These are phyloP conservation scores for Lasiosphaeria hispida DNA, from an alignment of 495 filamentous ascomycete genomes.

Conservation along the genomic window DNA sequence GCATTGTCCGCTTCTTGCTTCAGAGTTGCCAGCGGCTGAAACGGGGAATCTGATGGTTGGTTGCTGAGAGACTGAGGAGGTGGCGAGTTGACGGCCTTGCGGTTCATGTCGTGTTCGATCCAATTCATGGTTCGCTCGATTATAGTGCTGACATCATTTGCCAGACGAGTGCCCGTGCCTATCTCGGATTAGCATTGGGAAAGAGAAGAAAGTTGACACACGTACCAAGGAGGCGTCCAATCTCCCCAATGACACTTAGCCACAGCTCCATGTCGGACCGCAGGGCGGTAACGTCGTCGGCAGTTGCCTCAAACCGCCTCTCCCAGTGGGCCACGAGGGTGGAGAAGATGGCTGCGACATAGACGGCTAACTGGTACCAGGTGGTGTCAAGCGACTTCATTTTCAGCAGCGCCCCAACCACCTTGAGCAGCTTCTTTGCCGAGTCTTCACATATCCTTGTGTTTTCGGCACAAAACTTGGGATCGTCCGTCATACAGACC, in stretches of 20 bases:
- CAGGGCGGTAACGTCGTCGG: constrained; percentile 53
- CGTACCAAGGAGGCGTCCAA: constrained; percentile 62
- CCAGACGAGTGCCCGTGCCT: constrained; percentile 37
- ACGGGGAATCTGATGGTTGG: constrained; percentile 14
- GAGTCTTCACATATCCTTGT: constrained; percentile 66
- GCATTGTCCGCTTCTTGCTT: constrained; percentile 8
- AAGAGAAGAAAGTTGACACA: background rate
- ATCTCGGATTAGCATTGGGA: background rate
- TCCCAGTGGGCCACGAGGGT: constrained; percentile 68
- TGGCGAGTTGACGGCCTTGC: constrained; percentile 18
- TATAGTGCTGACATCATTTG: constrained; percentile 37
- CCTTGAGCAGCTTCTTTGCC: constrained; percentile 59
- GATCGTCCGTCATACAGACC: constrained; percentile 58
- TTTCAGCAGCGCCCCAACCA: constrained; percentile 56
- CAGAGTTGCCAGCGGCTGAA: constrained; percentile 2
- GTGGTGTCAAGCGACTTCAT: constrained; percentile 72
- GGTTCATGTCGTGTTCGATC: constrained; percentile 44
- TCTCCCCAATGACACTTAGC: constrained; percentile 64
- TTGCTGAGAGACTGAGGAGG: constrained; percentile 11
- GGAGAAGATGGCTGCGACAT: constrained; percentile 71
- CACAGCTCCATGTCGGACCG: constrained; percentile 66
- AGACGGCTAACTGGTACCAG: constrained; percentile 71
- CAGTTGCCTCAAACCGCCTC: constrained; percentile 55
- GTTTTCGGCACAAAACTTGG: constrained; percentile 61
- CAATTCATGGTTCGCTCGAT: constrained; percentile 43